Base-by-base conservation (phyloP, 306 rosid species). In the Ormosia emarginata region DNA sequence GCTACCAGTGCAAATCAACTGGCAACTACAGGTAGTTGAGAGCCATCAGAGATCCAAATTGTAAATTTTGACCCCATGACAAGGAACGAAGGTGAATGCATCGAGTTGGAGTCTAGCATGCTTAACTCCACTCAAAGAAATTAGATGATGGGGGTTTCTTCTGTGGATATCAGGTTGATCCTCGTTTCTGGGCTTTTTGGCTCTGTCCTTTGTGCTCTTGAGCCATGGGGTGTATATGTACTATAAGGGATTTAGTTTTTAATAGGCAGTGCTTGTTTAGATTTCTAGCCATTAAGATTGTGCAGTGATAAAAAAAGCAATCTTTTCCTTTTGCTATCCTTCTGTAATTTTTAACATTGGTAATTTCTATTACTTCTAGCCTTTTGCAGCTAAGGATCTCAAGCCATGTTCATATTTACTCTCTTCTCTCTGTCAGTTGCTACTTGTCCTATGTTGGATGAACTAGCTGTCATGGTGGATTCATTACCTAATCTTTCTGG, bases 221-320 rank as follows among this genome's bases (percentile, higher is more conserved):
- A 81, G 78, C 83, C 87, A 69, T 59, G 85, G 88, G 75, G 70
- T 43, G 52, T 74, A 74, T 77, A 52, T 85, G 87, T 86, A 88
- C 76, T 67, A 84, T 82, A 86, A 88, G 68, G 84, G n/a, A 82
- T 84, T 41, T 74, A 44, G 77, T 77, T 77, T 87, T 79, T 67
- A 49, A 74, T 62, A 46, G 83, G 57, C 84, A 37, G 57, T 64
- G 82, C 43, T 80, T 69, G 59, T 77, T 84, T 74, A 63, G 67
- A 82, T 74, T 81, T 66, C 67, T 65, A 80, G 64, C 57, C 36
- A 17, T 81, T 77, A 43, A 82, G 74, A 58, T 64, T 82, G 53
- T 82, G 82, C 61, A 77, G 62, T 24, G 75, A 66, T 77, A 74
- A 71, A 61, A 61, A 47, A 79, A 77, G 82, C 69, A 53, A 36